A percentile compares a stretch with the other conserved stretches of the same genome.
Evolutionary conservation across 169 alveolate species (phyloP).

Genomic region (Cystoisospora suis): DNA sequence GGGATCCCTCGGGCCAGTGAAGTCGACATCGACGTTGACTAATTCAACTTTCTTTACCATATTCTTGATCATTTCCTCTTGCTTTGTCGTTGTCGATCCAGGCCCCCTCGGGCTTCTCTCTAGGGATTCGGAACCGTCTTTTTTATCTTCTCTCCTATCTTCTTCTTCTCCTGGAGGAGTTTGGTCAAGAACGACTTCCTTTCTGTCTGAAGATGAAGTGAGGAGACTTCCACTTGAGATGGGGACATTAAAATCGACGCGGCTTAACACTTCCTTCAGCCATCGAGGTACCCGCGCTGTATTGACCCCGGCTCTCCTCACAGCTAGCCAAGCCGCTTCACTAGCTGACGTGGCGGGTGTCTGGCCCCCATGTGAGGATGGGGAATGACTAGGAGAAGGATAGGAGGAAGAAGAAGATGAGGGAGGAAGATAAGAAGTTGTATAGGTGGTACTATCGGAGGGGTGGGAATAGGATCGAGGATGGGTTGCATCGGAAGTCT

Average conservation of each 20-base stretch:
- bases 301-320: not conserved
- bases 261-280: not conserved
- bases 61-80: not conserved
- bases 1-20: constrained; percentile 15
- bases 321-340: constrained; percentile 21
- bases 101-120: not conserved
- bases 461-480: too few species aligned
- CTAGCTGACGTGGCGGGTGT: not conserved
- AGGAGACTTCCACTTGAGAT: not conserved
- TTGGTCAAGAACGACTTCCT: too few species aligned
- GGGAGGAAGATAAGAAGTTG: too few species aligned
- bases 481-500: too few species aligned
- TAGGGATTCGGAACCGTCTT: not conserved
- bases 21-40: constrained; percentile 39
- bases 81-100: not conserved
- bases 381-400: not conserved
- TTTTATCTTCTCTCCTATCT: too few species aligned
- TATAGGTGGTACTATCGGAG: too few species aligned
- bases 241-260: constrained; percentile 2
- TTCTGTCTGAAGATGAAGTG: too few species aligned
- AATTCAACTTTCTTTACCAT: constrained; percentile 6
- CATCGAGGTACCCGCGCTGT: not conserved
- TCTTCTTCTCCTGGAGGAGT: not conserved
- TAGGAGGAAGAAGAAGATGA: not conserved
- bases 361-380: not conserved